Percentiles rank a stretch among this genome's conserved stretches.
Evolutionary conservation across 371 early-diverging fungal species (phyloP).

Genomic region (Phascolomyces articulosus): DNA sequence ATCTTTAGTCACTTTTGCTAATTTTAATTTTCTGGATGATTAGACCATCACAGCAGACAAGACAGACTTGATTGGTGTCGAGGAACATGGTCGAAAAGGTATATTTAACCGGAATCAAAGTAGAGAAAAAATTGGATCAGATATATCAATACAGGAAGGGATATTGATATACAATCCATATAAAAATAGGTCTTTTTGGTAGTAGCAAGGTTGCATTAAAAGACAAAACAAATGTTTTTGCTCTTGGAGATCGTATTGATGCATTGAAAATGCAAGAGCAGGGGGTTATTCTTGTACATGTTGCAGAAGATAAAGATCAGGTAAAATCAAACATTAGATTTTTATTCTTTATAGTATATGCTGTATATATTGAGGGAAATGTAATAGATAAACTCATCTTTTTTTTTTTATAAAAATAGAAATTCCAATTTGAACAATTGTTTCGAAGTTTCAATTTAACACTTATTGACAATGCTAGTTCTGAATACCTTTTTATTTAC

Average conservation of each 20-base stretch:
- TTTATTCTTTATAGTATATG: too few relatives aligned
- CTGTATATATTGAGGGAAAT: neutral
- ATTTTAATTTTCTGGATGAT: neutral
- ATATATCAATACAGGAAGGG: too few relatives aligned
- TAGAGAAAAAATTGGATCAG: too few relatives aligned
- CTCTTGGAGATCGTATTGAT: constrained; percentile 73
- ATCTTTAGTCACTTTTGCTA: too few relatives aligned
- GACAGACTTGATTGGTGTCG: constrained; percentile 80
- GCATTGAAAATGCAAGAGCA: constrained; percentile 73
- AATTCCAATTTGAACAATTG: constrained; percentile 75
- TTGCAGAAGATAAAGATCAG: constrained; percentile 77
- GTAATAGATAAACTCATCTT: neutral
- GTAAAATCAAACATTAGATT: too few relatives aligned
- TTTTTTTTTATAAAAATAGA: constrained; percentile 30
- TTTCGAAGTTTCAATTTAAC: constrained; percentile 87
- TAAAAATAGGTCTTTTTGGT: constrained; percentile 59
- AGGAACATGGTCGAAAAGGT: constrained; percentile 72
- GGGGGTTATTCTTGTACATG: constrained; percentile 79
- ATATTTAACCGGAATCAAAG: too few relatives aligned
- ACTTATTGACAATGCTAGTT: constrained; percentile 89
- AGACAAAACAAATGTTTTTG: constrained; percentile 79
- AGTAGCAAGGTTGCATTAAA: constrained; percentile 55
- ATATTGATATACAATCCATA: too few relatives aligned
- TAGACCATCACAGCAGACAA: constrained; percentile 80
- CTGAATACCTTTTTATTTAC: constrained; percentile 87